phyloP scores from a whole-genome alignment of 2,329 filamentous ascomycete genomes.

The Stenocarpella maydis region DNA sequence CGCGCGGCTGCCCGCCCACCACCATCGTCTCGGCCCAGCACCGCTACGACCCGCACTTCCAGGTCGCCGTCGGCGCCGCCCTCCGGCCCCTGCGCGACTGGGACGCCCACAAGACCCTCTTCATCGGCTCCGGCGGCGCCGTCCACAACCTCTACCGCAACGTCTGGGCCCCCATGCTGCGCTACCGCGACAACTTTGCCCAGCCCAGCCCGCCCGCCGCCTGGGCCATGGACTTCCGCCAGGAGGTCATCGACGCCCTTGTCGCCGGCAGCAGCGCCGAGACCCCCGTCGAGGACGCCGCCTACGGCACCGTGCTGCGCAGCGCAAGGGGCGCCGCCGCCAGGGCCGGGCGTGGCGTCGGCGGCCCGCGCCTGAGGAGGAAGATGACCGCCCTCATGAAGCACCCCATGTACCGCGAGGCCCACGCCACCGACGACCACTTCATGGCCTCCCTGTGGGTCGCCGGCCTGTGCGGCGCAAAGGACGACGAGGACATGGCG shows the following conservation, averaged over 20 bases:
- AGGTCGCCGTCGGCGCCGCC: constrained; percentile 62
- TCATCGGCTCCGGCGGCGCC: constrained; percentile 68
- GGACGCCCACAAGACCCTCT: constrained; percentile 54
- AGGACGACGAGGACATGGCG: constrained; percentile 52
- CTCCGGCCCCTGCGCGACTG: constrained; percentile 63
- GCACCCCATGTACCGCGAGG: constrained; percentile 70
- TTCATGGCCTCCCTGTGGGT: constrained; percentile 73
- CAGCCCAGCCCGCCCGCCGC: constrained; percentile 64
- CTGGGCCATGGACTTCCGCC: constrained; percentile 71
- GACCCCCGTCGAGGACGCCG: constrained; percentile 32
- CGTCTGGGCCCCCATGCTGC: constrained; percentile 69
- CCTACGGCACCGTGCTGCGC: constrained; percentile 35
- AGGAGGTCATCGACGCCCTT: constrained; percentile 69
- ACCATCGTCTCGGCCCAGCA: constrained; percentile 58
- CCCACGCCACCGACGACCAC: constrained; percentile 75
- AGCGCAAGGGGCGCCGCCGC: constrained; percentile 35
- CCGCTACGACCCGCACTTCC: constrained; percentile 51
- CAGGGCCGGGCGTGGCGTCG: constrained; percentile 36
- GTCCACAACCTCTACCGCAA: constrained; percentile 78
- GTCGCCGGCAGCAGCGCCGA: constrained; percentile 49
- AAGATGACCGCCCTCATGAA: constrained; percentile 72
- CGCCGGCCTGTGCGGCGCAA: constrained; percentile 61
- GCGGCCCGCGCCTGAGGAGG: constrained; percentile 61
- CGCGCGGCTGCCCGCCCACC: constrained; percentile 68
- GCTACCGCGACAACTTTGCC: constrained; percentile 69